Base-by-base conservation (phyloP, 352 stramenopile species). In the Elongisporangium prolatum region DNA sequence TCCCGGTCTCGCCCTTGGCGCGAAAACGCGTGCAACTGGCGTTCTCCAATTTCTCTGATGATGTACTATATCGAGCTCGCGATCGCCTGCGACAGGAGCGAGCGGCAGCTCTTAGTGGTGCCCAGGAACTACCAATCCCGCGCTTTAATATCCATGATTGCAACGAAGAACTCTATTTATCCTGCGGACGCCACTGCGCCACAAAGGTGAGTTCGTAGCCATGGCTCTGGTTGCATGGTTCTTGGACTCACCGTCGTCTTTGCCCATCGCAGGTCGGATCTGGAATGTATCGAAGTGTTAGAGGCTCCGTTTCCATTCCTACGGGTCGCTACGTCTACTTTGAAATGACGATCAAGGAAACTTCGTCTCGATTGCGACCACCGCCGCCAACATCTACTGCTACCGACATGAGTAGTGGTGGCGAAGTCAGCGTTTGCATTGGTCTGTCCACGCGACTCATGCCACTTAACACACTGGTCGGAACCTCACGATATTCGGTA, bases 111-210 rank as follows among this genome's bases (percentile, higher is more conserved):
- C 50, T 92, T 47, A 88, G 68, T 9, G 85, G 85, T 14, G 69
- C 83, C n/a, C 65, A 52, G 16, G 67, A 77, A 48, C 59, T 86
- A 13, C 68, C 72, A 16, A 81, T 92, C 13, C 84, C 86, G 16
- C 73, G 77, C 13, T 96, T 96, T 58, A 94, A 91, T 58, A 59
- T 62, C 18, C 71, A 86, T 20, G 86, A 96, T 67, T 92, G 79
- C 67, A 75, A 93, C 58, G 71, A 91, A 63, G 84, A 96, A 64
- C 86, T 96, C 44, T 86, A 89, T 70, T 80, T 96, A 68, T 90
- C 79, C 21, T 96, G 86, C 57, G 84, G 79, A 1, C 76, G 81
- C 22, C 86, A 96, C 56, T 93, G 84, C 54, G 86, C 82, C 2
- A 88, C 84, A 28, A 96, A 96, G 69, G 68, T 82, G 34, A 65